Evolutionary conservation across 1,139 yeast species (phyloP).

Genomic region (Candida sanyaensis): DNA sequence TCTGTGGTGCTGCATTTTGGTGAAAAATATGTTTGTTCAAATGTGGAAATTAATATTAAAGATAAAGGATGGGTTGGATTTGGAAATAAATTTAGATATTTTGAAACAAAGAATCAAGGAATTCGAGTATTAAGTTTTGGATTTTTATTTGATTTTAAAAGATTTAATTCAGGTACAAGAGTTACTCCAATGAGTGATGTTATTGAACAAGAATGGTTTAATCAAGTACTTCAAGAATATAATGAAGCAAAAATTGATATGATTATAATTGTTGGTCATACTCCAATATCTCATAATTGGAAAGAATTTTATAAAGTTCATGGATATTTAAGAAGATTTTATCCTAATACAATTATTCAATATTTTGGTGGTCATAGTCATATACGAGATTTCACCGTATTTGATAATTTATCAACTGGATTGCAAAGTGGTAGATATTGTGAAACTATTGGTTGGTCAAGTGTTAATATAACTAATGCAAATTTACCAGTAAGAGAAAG

Average conservation of each 20-base stretch:
- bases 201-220: slow-evolving; percentile 65
- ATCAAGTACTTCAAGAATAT: slow-evolving; percentile 43
- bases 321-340: slow-evolving; percentile 51
- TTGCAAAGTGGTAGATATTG: slow-evolving; percentile 90
- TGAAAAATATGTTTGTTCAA: slow-evolving; percentile 72
- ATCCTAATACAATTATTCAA: slow-evolving; percentile 69
- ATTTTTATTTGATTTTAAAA: slow-evolving; percentile 74
- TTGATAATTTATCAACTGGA: slow-evolving; percentile 70
- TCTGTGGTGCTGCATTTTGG: slow-evolving; percentile 58
- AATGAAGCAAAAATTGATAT: slow-evolving; percentile 68
- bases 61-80: slow-evolving; percentile 59
- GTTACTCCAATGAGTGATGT: slow-evolving; percentile 67
- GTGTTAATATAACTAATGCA: slow-evolving; percentile 43
- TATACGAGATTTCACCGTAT: slow-evolving; percentile 75
- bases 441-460: slow-evolving; percentile 88
- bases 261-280: slow-evolving; percentile 74
- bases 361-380: slow-evolving; percentile 96
- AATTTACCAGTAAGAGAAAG: slow-evolving; percentile 17
- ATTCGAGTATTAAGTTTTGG: slow-evolving; percentile 69
- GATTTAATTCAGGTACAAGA: slow-evolving; percentile 58
- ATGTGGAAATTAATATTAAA: slow-evolving; percentile 65
- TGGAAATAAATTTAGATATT: slow-evolving; percentile 67
- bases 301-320: slow-evolving; percentile 59
- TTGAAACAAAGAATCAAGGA: slow-evolving; percentile 58
- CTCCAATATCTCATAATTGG: slow-evolving; percentile 66